Evolutionary conservation across 2,329 filamentous ascomycete genomes (phyloP), one percentile per base, ranked within the genome.

Genomic region (Sordariomycetes sp.): DNA sequence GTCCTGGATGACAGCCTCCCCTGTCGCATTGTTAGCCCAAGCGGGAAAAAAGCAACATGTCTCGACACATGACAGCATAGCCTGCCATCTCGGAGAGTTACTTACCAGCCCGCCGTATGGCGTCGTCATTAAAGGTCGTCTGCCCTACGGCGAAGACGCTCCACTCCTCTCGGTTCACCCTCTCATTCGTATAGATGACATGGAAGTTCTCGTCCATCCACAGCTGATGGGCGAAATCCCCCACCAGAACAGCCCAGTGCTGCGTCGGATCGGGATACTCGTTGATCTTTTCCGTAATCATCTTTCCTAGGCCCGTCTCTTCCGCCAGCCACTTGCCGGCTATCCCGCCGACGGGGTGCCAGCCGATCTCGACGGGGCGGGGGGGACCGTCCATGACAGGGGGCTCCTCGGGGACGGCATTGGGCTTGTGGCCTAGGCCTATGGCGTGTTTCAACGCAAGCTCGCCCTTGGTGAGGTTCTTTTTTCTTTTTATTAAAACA

Each of bases 181-280:
- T 68, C 24, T 74, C 74, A 58, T 82, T 82, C 54, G 74, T 78
- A 62, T 82, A 82, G 53, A 81, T 81, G 25, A 82, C 72, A 61
- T 81, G 69, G 12, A 81, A 73, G 12, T 76, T 68, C 63, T 82
- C 79, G 50, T 82, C 78, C 78, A 82, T 82, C 79, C 79, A 82
- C n/a, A 82, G 66, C 64, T 82, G 72, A 63, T 82, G 79, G 1
- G 72, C 74, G 62, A 71, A 82, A 13, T 75, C 77, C 1, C 77
- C 79, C 1, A 82, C 77, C 0, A 82, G 68, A 1, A 82, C 76
- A 2, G 77, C 78, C 79, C 79, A 82, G 62, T 82, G 79, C 66
- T 82, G 79, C 3, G 78, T 81, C 3, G 79, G 79, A 62, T 82
- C 79, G 0, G 79, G 79, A 60, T 78, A 81, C 58, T 69, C 72